Conservation (phyloP, 169 alveolate genomes). For the Eimeria acervulina region DNA sequence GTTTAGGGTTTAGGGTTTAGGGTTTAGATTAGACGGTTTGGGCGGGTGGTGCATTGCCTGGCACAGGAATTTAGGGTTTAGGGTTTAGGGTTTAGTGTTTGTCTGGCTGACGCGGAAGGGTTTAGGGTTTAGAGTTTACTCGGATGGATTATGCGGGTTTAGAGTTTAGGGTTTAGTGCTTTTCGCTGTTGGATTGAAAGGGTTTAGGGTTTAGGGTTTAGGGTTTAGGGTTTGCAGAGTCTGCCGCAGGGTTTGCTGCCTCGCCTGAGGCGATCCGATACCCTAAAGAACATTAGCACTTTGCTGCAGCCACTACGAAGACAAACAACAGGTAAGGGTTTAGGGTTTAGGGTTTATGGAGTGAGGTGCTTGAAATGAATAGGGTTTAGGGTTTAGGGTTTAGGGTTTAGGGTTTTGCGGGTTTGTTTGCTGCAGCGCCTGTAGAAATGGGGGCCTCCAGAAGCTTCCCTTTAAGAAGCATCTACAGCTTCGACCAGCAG, state of each 20-base stretch:
- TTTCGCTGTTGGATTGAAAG: too few relatives aligned
- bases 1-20: constrained; percentile 24
- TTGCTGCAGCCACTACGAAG: constrained; percentile 5
- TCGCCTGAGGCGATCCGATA: background rate
- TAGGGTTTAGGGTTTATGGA: constrained; percentile 18
- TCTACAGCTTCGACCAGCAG: background rate
- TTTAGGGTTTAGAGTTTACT: background rate
- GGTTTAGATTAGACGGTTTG: background rate
- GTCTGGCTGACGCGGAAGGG: background rate
- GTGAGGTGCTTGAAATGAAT: background rate
- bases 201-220: background rate
- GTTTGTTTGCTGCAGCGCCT: constrained; percentile 34
- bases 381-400: constrained; percentile 15
- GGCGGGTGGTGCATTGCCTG: background rate
- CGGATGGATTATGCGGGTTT: too few relatives aligned
- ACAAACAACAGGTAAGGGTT: background rate
- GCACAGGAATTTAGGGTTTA: background rate
- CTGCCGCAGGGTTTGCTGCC: constrained; percentile 36
- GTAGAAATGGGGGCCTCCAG: background rate
- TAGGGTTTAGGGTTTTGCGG: constrained; percentile 1
- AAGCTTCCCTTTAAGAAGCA: too few relatives aligned
- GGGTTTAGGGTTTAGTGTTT: background rate
- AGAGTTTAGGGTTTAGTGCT: background rate
- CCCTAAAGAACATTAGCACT: background rate
- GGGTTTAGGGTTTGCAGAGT: background rate